Base-by-base conservation (phyloP, 176 grass and related monocot genomes). In the Thalia dealbata region DNA sequence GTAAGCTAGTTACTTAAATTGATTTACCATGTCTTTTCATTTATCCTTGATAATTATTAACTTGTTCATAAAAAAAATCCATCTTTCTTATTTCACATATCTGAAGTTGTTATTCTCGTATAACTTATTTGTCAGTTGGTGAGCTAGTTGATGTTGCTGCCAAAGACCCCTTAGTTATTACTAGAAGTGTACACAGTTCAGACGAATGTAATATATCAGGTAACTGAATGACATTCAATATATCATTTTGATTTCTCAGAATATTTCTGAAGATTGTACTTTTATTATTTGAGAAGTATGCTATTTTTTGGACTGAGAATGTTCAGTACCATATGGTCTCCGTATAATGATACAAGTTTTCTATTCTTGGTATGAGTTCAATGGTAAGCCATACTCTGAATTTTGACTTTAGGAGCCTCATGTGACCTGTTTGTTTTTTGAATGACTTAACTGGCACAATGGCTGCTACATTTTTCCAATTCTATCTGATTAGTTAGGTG, bases 121-220 rank as follows among this genome's bases (percentile, higher is more conserved):
- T 45, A 69, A 73, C 32, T 55, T 6, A 73, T 27, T 23, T 75
- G 62, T 63, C 58, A 75, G 73, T 21, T 73, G 71, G 41, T 62
- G 58, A 63, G 14, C n/a, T 62, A 62, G 73, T 63, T 28, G 73
- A 64, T 29, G 42, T 44, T 63, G 21, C n/a, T 62, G 41, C 23
- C 21, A 58, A 75, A 61, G 58, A 75, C 48, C 42, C 41, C 2
- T 27, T 62, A 45, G 58, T 75, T 75, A 45, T 61, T 15, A 75
- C n/a, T 61, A 52, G 45, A 72, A 75, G 22, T 38, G 35, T 58
- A 27, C 38, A 61, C 58, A 44, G 19, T 75, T 32, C 41, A 75
- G 38, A 75, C 19, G 41, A 46, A 46, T 62, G 58, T 46, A 52
- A 32, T 30, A 28, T 72, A 52, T 72, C 70, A 32, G 70, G 70